Conservation (phyloP, 2,329 filamentous ascomycete species). For the Cordyceps javanica region DNA sequence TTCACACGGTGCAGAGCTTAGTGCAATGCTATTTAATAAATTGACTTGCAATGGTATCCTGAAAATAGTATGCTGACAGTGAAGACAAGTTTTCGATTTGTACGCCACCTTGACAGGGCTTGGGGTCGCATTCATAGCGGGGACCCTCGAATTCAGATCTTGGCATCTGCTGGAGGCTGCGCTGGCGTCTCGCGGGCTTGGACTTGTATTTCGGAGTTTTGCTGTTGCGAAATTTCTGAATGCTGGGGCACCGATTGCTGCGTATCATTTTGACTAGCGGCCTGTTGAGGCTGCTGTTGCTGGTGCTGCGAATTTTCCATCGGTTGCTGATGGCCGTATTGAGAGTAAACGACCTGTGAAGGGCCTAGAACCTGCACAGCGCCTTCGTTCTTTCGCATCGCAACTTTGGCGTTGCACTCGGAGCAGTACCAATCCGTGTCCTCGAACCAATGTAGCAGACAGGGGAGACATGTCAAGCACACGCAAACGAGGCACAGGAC, state of each 20-base stretch:
- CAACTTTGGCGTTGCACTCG: conserved; percentile 24
- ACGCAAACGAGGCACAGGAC: conserved; percentile 27
- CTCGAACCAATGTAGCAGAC: conserved; percentile 27
- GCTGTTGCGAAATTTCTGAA: background rate
- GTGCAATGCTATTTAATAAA: background rate
- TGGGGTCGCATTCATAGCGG: background rate
- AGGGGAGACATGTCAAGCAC: conserved; percentile 26
- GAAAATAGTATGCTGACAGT: background rate
- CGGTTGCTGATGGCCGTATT: conserved; percentile 12
- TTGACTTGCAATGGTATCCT: background rate
- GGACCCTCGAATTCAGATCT: background rate
- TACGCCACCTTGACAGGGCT: too few species aligned
- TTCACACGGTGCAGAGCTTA: background rate
- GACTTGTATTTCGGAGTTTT: background rate
- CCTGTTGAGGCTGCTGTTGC: background rate
- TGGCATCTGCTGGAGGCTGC: background rate
- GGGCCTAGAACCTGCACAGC: conserved; percentile 19
- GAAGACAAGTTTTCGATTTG: too few species aligned
- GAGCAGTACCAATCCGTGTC: conserved; percentile 25
- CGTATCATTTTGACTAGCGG: background rate
- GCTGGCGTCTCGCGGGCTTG: background rate
- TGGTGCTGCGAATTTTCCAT: conserved; percentile 4
- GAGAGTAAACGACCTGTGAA: conserved; percentile 9
- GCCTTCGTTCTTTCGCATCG: conserved; percentile 17
- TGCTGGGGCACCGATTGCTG: background rate